Conservation (phyloP, 306 rosid species). For the Hippophae tibetana region DNA sequence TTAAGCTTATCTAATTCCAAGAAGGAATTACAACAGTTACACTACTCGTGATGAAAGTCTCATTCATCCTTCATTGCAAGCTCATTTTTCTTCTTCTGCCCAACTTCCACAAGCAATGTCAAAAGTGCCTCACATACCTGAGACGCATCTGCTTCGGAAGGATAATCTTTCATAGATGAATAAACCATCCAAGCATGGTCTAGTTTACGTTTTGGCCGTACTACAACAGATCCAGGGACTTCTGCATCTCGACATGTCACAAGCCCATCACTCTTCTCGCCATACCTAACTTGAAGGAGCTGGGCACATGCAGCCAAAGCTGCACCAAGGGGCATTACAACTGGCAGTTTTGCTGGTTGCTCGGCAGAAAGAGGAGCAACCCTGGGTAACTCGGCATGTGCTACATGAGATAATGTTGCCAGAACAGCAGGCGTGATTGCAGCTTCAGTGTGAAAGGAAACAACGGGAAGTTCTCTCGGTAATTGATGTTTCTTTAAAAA, state of each 20-base stretch:
- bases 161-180: conserved; percentile 53
- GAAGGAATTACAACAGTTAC: neutral
- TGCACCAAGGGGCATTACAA: conserved; percentile 84
- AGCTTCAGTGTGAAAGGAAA: conserved; percentile 84
- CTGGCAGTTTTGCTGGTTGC: conserved; percentile 64
- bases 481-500: conserved; percentile 62
- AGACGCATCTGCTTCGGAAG: conserved; percentile 68
- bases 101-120: conserved; percentile 66
- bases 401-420: conserved; percentile 76
- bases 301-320: conserved; percentile 98
- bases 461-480: conserved; percentile 70
- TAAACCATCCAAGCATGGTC: conserved; percentile 99
- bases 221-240: conserved; percentile 88
- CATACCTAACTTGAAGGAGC: conserved; percentile 72
- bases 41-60: conserved; percentile 13
- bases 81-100: conserved; percentile 55
- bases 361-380: conserved; percentile 41
- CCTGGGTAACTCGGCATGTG: conserved; percentile 75
- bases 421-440: conserved; percentile 66
- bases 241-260: conserved; percentile 87
- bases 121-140: conserved; percentile 95
- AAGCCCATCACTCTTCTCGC: conserved; percentile 90
- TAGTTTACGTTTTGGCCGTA: conserved; percentile 63
- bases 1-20: neutral
- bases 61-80: conserved; percentile 60